Conservation (phyloP, 1,139 yeast species). For the Yamadazyma dushanensis region DNA sequence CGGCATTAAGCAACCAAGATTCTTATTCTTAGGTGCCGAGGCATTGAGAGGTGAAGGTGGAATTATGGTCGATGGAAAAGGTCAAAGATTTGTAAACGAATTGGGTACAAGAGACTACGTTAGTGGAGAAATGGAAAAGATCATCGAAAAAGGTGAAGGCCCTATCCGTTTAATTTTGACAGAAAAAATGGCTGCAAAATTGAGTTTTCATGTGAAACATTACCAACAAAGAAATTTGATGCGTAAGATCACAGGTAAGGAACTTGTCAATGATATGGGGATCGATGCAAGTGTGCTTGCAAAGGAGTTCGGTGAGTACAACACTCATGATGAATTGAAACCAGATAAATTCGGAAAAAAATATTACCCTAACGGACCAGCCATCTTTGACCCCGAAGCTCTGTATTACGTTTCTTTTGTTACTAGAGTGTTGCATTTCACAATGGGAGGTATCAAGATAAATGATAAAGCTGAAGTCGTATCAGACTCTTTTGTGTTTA, state of each 20-base stretch:
- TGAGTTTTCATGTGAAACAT: conserved; percentile 61
- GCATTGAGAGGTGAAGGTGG: conserved; percentile 81
- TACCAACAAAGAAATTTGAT: conserved; percentile 67
- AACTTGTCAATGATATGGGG: conserved; percentile 49
- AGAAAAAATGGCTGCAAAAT: conserved; percentile 41
- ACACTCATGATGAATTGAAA: conserved; percentile 45
- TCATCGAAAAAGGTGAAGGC: conserved; percentile 43
- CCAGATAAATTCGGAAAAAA: conserved; percentile 52
- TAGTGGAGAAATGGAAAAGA: conserved; percentile 57
- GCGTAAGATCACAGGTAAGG: conserved; percentile 50
- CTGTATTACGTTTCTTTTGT: conserved; percentile 53
- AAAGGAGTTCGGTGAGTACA: conserved; percentile 44
- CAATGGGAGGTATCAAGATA: conserved; percentile 83
- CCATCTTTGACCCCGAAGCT: conserved; percentile 28
- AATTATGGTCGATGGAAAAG: conserved; percentile 58
- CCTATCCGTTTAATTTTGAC: conserved; percentile 53
- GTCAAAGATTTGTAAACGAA: conserved; percentile 72
- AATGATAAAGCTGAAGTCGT: conserved; percentile 59
- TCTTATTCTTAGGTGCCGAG: conserved; percentile 76
- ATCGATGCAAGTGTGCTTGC: conserved; percentile 28
- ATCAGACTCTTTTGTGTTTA: conserved; percentile 36
- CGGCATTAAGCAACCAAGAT: conserved; percentile 43
- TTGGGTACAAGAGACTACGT: conserved; percentile 71
- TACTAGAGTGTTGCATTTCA: conserved; percentile 79
- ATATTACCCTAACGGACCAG: conserved; percentile 53